Percentiles rank a stretch among this genome's conserved stretches.
Conservation (phyloP, 768 basidiomycete genomes). For the Trametes coccinea region DNA sequence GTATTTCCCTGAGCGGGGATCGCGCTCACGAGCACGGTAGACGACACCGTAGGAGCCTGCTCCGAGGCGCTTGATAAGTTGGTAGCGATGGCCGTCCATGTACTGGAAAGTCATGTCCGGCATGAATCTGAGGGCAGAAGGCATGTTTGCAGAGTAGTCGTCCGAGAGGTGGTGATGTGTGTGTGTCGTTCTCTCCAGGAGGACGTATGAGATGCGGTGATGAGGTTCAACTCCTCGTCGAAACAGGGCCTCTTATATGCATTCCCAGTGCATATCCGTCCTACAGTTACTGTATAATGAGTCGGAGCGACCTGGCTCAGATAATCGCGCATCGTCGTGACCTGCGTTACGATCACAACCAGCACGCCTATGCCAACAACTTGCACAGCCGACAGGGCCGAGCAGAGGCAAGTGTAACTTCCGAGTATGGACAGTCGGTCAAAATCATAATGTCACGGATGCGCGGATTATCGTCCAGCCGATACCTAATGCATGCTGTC, state of each 20-base stretch:
- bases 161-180: background rate
- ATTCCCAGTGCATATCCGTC: background rate
- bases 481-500: too few relatives aligned
- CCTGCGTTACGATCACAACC: too few relatives aligned
- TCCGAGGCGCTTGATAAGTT: slow-evolving; percentile 84
- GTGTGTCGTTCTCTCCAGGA: slow-evolving; percentile 4
- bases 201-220: background rate
- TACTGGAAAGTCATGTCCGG: slow-evolving; percentile 28
- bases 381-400: too few relatives aligned
- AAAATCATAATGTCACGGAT: too few relatives aligned
- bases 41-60: slow-evolving; percentile 93
- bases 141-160: slow-evolving; percentile 9
- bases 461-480: too few relatives aligned
- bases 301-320: too few relatives aligned
- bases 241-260: background rate
- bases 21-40: slow-evolving; percentile 72
- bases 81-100: slow-evolving; percentile 78
- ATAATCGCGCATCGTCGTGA: too few relatives aligned
- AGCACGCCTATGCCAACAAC: too few relatives aligned
- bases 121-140: slow-evolving; percentile 2
- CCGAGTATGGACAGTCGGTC: too few relatives aligned
- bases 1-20: background rate
- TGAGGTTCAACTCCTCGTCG: background rate
- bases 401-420: too few relatives aligned
- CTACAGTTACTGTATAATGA: background rate